These are phyloP conservation scores for Plasmopara halstedii DNA, from an alignment of 352 stramenopile species.

Conservation along the genomic window DNA sequence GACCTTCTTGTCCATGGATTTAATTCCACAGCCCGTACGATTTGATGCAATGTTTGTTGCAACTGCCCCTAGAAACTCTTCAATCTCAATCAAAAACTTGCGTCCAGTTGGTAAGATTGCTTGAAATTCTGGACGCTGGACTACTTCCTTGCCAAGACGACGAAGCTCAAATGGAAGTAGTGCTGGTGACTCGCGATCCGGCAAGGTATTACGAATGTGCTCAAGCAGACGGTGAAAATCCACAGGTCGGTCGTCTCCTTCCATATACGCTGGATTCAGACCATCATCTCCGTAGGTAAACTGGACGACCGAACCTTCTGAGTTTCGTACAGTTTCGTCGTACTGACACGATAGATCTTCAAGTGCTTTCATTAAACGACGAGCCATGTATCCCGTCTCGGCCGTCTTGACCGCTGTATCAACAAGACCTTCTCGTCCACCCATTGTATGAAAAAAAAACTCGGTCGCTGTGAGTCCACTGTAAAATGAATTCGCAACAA, in stretches of 20 bases:
- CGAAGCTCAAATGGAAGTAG: slow-evolving; percentile 82
- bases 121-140: slow-evolving; percentile 77
- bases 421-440: slow-evolving; percentile 97
- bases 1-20: slow-evolving; percentile 53
- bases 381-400: slow-evolving; percentile 99
- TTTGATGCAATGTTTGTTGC: slow-evolving; percentile 53
- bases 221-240: slow-evolving; percentile 93
- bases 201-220: slow-evolving; percentile 81
- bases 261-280: slow-evolving; percentile 97
- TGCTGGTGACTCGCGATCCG: slow-evolving; percentile 53
- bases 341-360: slow-evolving; percentile 97
- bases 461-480: slow-evolving; percentile 97
- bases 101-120: slow-evolving; percentile 79
- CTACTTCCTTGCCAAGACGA: slow-evolving; percentile 71
- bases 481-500: slow-evolving; percentile 99
- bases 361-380: slow-evolving; percentile 97
- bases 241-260: slow-evolving; percentile 91
- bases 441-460: slow-evolving; percentile 99
- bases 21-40: slow-evolving; percentile 46
- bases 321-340: slow-evolving; percentile 88
- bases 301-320: slow-evolving; percentile 92
- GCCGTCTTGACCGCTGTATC: slow-evolving; percentile 99
- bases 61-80: slow-evolving; percentile 71
- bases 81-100: slow-evolving; percentile 87
- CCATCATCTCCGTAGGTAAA: slow-evolving; percentile 99